These are phyloP conservation scores for Cyberlindnera bimundalis DNA, from an alignment of 805 yeast genomes.

Conservation along the genomic window DNA sequence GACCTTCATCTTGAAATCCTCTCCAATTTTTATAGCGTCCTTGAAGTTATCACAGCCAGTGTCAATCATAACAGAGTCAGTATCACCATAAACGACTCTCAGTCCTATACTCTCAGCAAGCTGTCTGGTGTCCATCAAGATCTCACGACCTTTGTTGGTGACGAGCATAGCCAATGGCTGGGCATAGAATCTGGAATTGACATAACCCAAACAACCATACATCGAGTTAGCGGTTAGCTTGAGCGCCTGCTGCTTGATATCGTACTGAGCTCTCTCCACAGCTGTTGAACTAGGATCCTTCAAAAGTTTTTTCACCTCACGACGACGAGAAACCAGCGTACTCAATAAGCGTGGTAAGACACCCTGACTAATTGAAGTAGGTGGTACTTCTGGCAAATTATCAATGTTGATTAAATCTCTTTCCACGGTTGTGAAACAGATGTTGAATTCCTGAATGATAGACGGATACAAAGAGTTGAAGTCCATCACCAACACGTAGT, in stretches of 20 bases:
- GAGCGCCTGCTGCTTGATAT: constrained; percentile 92
- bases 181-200: constrained; percentile 89
- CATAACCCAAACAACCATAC: constrained; percentile 97
- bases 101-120: constrained; percentile 82
- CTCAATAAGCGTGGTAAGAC: constrained; percentile 83
- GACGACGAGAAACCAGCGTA: constrained; percentile 83
- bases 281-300: constrained; percentile 66
- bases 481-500: constrained; percentile 91
- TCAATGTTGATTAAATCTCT: constrained; percentile 56
- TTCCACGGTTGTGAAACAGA: constrained; percentile 93
- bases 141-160: constrained; percentile 93
- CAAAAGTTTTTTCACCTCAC: constrained; percentile 84
- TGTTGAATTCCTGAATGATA: constrained; percentile 94
- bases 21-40: constrained; percentile 82
- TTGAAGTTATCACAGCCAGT: constrained; percentile 66
- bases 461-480: constrained; percentile 97
- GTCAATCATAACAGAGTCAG: constrained; percentile 98
- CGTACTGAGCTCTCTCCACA: constrained; percentile 76
- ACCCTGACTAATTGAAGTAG: constrained; percentile 57
- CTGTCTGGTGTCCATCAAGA: constrained; percentile 87
- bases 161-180: constrained; percentile 94
- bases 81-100: constrained; percentile 94
- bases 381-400: constrained; percentile 68
- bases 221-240: constrained; percentile 98
- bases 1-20: constrained; percentile 76